Conservation (phyloP, 73 alveolate genomes). For the Paramecium sexaurelia region DNA sequence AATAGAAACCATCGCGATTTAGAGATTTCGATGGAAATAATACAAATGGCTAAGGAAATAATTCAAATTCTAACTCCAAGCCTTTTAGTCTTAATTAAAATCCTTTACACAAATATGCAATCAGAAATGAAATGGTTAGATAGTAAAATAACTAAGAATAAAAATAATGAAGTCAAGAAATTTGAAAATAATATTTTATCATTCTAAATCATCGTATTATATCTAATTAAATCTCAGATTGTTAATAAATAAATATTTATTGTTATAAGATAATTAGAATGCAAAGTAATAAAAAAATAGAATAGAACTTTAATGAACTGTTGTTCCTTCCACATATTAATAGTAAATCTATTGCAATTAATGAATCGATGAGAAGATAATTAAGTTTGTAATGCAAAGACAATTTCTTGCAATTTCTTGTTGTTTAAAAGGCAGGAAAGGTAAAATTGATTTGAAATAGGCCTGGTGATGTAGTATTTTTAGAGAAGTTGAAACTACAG, state of each 20-base stretch:
- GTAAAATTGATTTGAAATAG: not conserved
- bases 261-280: not conserved
- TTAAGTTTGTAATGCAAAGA: not conserved
- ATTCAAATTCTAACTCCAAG: not conserved
- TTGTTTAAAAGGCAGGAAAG: not conserved
- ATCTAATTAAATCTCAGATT: not conserved
- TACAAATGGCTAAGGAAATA: not conserved
- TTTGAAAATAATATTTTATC: not conserved
- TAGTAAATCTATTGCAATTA: not conserved
- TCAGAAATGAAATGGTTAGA: conserved; percentile 35
- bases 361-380: not conserved
- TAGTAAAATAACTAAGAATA: conserved; percentile 1
- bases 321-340: not conserved
- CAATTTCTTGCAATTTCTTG: not conserved
- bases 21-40: not conserved
- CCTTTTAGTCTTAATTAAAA: not conserved
- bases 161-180: not conserved
- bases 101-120: conserved; percentile 46
- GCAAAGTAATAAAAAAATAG: not conserved
- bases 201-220: not conserved
- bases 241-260: not conserved
- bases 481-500: not conserved
- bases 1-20: conserved; percentile 17
- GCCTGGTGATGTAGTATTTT: not conserved
- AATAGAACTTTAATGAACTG: not conserved